A percentile compares a stretch with the other conserved stretches of the same genome.
Evolutionary conservation across 2,329 filamentous ascomycete genomes (phyloP).

Genomic region (Alternaria tenuissima): DNA sequence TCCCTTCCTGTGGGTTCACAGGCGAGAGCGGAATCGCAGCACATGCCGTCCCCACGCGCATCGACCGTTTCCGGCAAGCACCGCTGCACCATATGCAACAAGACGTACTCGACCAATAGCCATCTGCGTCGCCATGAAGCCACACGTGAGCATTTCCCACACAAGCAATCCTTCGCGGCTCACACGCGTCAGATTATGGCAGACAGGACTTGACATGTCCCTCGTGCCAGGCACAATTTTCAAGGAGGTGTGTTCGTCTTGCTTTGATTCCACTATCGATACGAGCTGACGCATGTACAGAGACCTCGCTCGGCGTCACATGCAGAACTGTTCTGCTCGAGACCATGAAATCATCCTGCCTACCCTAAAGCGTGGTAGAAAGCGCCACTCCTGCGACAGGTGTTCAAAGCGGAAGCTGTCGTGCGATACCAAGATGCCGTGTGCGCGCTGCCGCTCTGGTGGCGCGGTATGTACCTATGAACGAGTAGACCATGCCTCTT

Average conservation of each 20-base stretch:
- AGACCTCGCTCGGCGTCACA: neutral
- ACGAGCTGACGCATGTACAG: neutral
- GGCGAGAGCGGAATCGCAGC: neutral
- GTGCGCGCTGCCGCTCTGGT: neutral
- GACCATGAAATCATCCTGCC: neutral
- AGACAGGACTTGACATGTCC: slow-evolving; percentile 1
- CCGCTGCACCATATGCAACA: neutral
- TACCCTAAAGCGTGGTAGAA: neutral
- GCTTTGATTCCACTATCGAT: neutral
- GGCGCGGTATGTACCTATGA: neutral
- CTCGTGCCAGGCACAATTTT: neutral
- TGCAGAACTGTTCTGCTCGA: neutral
- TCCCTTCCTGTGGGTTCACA: neutral
- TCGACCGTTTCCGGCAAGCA: neutral
- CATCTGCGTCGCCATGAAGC: slow-evolving; percentile 1
- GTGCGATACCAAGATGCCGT: neutral
- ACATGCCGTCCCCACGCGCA: neutral
- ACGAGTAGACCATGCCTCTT: neutral
- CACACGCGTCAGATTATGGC: neutral
- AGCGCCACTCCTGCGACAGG: neutral
- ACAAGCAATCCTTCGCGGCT: neutral
- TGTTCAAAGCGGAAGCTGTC: neutral
- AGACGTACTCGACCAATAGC: neutral
- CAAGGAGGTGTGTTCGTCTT: neutral
- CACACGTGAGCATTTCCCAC: neutral